Evolutionary conservation across 352 stramenopile species (phyloP), one percentile per base, ranked within the genome.

Genomic region (Phytopythium montanum): DNA sequence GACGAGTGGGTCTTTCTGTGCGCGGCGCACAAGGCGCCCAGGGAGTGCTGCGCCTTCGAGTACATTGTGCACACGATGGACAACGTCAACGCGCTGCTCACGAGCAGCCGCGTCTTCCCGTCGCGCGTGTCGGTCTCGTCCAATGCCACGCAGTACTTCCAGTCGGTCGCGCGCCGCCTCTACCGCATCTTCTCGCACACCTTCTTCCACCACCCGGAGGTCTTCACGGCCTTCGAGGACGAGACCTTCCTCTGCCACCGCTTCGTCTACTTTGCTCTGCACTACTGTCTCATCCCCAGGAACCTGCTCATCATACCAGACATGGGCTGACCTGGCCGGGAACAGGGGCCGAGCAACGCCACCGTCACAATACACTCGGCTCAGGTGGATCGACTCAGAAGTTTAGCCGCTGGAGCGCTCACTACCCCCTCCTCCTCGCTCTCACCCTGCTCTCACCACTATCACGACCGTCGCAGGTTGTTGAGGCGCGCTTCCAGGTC

Each of bases 401-500:
- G 39, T 25, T 23, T 16, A 1, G n/a, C 14, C 18, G 19, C 33
- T 12, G 33, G 33, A 1, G 19, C 39, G 8, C 5, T 46, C 19
- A n/a, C 5, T n/a, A 3, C 33, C 54, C 8, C 28, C 23, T 16
- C 12, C 26, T 12, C 26, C 33, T 38, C 4, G 4, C 3, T 2
- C 4, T 12, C 45, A 13, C 9, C 26, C 23, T 52, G 23, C 45
- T 33, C 25, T 8, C 3, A 8, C 45, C 16, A 25, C 28, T 21
- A 39, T 77, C 75, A 91, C 55, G 81, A 90, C 66, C 81, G 78
- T 54, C 84, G 80, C 60, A 99, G 72, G 78, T 99, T 99, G 81
- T 99, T 99, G 64, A 99, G 80, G 60, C 97, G 81, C 52, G 89
- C 90, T 78, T 99, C 97, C 34, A 99, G 82, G 66, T 99, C 97